Evolutionary conservation across 257 asterid species (phyloP), one percentile per base, ranked within the genome.

Genomic region (Lycium barbarum): DNA sequence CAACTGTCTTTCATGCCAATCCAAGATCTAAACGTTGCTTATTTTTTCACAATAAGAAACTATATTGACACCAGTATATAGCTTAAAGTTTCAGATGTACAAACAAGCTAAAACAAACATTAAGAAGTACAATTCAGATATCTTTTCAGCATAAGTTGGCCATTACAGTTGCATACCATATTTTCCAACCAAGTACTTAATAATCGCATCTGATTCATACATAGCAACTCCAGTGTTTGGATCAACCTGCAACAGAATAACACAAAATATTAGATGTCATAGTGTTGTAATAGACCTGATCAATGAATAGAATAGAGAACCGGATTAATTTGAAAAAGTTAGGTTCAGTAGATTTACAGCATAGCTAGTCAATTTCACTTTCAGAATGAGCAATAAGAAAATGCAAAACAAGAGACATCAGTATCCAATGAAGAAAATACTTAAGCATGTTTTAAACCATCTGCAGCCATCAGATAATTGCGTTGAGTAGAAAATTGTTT

Each of bases 201-300:
- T 94, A 85, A 96, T 96, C 53, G 90, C 98, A 90, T 94, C 99
- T 65, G 99, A 96, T 89, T 96, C 99, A 63, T 95, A 95, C 98
- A 93, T 95, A 49, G 97, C 87, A 83, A 92, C 94, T 83, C 98
- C 99, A 55, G 98, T 92, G 90, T 96, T 96, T 81, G 98, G 99
- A 88, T 96, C 99, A 87, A 95, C 98, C 99, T 95, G 91, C 88
- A 89, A 80, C 58, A 85, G 33, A 79, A 85, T 57, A 83, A 82
- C 18, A 66, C 61, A 72, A 83, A 85, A 66, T n/a, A 17, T 33
- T 26, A 14, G 80, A 78, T 54, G 33, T 47, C 82, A 78, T 14
- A 78, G 53, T 53, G 49, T 53, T 78, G 22, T 33, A 15, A 78
- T 14, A 78, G 82, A 53, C 33, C 17, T 3, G 82, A 78, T 78